Base-by-base conservation (phyloP, 139 green algal species). In the Diplosphaera chodatii region DNA sequence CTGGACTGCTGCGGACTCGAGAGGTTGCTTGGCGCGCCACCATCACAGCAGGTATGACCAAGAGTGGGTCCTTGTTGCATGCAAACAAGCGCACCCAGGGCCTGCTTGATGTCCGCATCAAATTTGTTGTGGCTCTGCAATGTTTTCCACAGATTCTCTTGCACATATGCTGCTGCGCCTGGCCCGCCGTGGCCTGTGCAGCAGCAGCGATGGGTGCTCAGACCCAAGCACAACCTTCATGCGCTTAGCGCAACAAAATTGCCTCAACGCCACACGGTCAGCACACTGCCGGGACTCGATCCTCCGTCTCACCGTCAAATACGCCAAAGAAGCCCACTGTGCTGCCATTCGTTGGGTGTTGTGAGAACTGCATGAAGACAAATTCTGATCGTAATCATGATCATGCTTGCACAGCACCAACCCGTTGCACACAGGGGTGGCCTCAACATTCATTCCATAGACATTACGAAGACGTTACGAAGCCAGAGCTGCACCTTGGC, bases 231-330 rank as follows among this genome's bases (percentile, higher is more conserved):
- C 22, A 66, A 3, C 16, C 1, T 10, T 6, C 6, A n/a, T n/a
- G n/a, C n/a, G n/a, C n/a, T n/a, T n/a, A n/a, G n/a, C n/a, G n/a
- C n/a, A 22, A 21, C 20, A 23, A 23, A 18, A 30, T 5, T 67
- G 23, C 25, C 29, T 59, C 8, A 29, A 10, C n/a, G 18, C 13
- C 4, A 10, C 21, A 30, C n/a, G 25, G 25, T n/a, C 20, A 33
- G 31, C 40, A 23, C n/a, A 67, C n/a, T n/a, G n/a, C n/a, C n/a
- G n/a, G n/a, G n/a, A n/a, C n/a, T n/a, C n/a, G n/a, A n/a, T n/a
- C n/a, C n/a, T n/a, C n/a, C n/a, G n/a, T 31, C 69, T 79, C 70
- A 96, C 93, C 93, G 74, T 98, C 93, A 76, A 97, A 98, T 1
- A 98, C 88, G 0, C 92, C 93, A 71, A 98, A 97, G 1, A 94